A percentile compares a stretch with the other conserved stretches of the same genome.
phyloP scores from a whole-genome alignment of 192 early-diverging fungal genomes.

The Podila verticillata region DNA sequence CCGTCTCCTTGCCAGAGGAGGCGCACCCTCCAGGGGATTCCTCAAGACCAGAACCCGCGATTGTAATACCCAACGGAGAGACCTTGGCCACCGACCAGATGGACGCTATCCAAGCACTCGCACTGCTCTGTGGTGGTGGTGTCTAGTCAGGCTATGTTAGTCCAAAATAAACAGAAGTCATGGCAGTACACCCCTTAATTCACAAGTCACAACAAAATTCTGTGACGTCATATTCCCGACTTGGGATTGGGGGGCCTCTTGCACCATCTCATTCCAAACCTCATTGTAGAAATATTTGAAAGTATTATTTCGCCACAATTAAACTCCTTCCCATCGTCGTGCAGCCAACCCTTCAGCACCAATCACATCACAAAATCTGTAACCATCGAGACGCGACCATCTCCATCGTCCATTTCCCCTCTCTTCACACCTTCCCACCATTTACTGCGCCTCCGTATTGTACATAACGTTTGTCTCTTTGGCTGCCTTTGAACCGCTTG shows the following conservation, averaged over 20 bases:
- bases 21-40: no score
- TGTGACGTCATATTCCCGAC: neutral
- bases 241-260: no score
- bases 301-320: neutral
- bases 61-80: constrained; percentile 47
- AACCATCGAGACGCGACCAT: no score
- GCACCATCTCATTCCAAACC: neutral
- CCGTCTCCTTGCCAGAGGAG: no score
- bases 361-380: no score
- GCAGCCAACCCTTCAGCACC: no score
- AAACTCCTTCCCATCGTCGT: no score
- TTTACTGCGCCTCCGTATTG: no score
- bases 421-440: no score
- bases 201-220: neutral
- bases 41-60: constrained; percentile 19
- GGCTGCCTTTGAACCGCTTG: neutral
- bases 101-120: constrained; percentile 51
- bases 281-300: neutral
- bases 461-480: neutral
- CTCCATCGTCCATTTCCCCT: no score
- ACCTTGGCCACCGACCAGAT: constrained; percentile 50
- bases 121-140: constrained; percentile 44
- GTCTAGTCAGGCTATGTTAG: constrained; percentile 9
- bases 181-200: no score
- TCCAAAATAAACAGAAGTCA: no score